phyloP scores from a whole-genome alignment of 768 basidiomycete genomes.

The Boletus tylopilopsis region DNA sequence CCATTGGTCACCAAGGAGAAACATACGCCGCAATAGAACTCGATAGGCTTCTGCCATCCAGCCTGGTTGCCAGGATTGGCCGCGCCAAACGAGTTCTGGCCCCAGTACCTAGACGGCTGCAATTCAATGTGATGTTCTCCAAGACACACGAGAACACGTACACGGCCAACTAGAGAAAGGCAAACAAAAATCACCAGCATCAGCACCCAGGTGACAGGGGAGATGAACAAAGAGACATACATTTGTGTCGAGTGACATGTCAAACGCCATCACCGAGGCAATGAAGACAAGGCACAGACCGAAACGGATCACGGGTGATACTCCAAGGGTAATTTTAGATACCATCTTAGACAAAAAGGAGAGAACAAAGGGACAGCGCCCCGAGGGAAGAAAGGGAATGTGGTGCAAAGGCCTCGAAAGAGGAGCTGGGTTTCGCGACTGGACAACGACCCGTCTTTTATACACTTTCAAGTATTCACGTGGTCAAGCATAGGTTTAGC shows the following conservation, averaged over 20 bases:
- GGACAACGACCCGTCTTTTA: slow-evolving; percentile 7
- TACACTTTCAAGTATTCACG: slow-evolving; percentile 9
- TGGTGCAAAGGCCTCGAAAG: background rate
- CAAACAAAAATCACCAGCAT: background rate
- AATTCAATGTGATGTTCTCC: background rate
- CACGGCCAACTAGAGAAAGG: slow-evolving; percentile 23
- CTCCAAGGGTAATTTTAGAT: slow-evolving; percentile 2
- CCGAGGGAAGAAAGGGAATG: background rate
- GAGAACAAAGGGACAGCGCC: background rate
- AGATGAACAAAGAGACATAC: slow-evolving; percentile 10
- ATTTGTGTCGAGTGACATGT: slow-evolving; percentile 25
- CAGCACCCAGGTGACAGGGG: background rate
- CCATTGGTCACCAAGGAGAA: background rate
- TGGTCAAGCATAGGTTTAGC: slow-evolving; percentile 10
- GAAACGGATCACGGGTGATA: slow-evolving; percentile 9
- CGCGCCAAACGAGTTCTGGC: slow-evolving; percentile 36
- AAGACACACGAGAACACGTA: slow-evolving; percentile 1
- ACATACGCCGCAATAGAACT: slow-evolving; percentile 29
- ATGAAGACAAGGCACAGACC: slow-evolving; percentile 9
- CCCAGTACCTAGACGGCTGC: slow-evolving; percentile 28
- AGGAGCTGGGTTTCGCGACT: background rate
- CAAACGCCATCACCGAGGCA: slow-evolving; percentile 20
- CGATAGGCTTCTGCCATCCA: slow-evolving; percentile 30
- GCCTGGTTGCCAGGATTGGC: slow-evolving; percentile 20
- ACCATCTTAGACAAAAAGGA: slow-evolving; percentile 4